A percentile compares a stretch with the other conserved stretches of the same genome.
Evolutionary conservation across 2,329 filamentous ascomycete species (phyloP).

Genomic region (Colletotrichum sp.): DNA sequence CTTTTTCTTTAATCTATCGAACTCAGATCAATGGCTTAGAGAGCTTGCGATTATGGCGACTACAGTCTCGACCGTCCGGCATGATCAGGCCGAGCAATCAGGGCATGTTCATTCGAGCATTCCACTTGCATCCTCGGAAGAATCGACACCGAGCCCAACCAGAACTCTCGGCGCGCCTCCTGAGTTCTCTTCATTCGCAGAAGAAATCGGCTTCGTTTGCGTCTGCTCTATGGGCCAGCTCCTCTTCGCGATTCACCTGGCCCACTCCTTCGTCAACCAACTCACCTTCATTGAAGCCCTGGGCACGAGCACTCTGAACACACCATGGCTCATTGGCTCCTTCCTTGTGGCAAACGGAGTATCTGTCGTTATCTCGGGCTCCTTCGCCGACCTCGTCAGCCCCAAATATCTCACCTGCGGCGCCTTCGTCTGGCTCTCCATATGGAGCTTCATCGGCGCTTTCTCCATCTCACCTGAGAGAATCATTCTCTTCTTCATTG

Average conservation of each 20-base stretch:
- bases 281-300: neutral
- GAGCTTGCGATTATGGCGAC: neutral
- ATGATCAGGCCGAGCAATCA: neutral
- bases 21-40: neutral
- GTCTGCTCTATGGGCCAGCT: neutral
- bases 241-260: neutral
- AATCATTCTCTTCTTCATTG: neutral
- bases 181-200: neutral
- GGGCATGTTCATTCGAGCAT: neutral
- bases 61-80: neutral
- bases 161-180: neutral
- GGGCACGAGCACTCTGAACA: neutral
- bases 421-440: neutral
- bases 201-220: neutral
- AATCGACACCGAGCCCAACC: neutral
- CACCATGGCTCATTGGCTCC: neutral
- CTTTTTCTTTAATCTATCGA: neutral
- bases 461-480: neutral
- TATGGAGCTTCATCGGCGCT: neutral
- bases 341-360: neutral
- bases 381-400: neutral
- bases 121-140: neutral
- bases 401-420: neutral
- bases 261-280: neutral
- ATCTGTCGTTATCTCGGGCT: neutral